Evolutionary conservation across 768 basidiomycete genomes (phyloP).

Genomic region (Tricholoma terreum): DNA sequence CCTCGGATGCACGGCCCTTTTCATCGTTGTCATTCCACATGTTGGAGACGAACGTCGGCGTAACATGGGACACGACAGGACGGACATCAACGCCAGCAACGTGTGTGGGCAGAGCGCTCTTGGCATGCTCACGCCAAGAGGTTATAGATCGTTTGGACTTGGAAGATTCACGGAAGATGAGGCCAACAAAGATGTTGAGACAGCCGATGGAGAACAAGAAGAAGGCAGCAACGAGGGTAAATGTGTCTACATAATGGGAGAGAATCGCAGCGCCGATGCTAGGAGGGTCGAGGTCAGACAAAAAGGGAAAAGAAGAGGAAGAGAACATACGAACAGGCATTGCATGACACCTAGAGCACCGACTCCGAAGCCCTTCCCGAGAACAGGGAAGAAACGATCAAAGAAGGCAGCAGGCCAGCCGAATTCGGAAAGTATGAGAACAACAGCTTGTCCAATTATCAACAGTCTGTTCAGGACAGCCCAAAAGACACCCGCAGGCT

Average conservation of each 20-base stretch:
- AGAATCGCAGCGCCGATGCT: constrained; percentile 71
- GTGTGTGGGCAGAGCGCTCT: constrained; percentile 52
- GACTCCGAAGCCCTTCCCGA: constrained; percentile 80
- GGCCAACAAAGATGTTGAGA: constrained; percentile 76
- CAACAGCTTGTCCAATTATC: constrained; percentile 80
- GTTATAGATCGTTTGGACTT: constrained; percentile 62
- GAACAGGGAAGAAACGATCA: constrained; percentile 79
- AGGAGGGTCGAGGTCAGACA: not conserved
- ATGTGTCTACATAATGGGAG: constrained; percentile 79
- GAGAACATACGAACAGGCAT: constrained; percentile 56
- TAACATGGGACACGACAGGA: constrained; percentile 29
- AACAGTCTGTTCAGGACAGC: constrained; percentile 84
- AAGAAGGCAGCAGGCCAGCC: constrained; percentile 81
- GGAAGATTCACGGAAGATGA: constrained; percentile 65
- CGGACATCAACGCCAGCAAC: constrained; percentile 35
- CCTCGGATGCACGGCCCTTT: constrained; percentile 4
- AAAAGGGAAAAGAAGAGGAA: not conserved
- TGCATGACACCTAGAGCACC: constrained; percentile 88
- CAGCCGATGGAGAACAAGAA: constrained; percentile 92
- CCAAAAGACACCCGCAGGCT: constrained; percentile 90
- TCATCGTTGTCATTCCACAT: constrained; percentile 22
- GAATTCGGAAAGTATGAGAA: constrained; percentile 80
- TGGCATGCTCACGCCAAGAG: constrained; percentile 56
- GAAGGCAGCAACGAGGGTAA: constrained; percentile 89
- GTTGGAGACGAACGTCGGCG: constrained; percentile 37